Evolutionary conservation across 2,329 filamentous ascomycete genomes (phyloP).

Genomic region (Neonectria neomacrospora): DNA sequence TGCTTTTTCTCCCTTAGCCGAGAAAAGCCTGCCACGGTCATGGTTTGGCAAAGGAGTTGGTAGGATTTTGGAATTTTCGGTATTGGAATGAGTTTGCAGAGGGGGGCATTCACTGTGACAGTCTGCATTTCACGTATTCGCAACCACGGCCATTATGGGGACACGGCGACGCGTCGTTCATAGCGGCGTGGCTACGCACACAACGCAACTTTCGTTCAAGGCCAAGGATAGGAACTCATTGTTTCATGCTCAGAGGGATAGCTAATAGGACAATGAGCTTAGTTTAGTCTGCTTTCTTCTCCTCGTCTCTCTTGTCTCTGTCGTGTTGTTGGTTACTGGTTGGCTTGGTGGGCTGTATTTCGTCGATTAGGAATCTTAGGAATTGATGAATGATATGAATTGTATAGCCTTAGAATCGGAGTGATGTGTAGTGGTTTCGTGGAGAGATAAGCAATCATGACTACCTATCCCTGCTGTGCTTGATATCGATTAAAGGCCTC

Average conservation of each 20-base stretch:
- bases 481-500: slow-evolving; percentile 2
- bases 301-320: slow-evolving; percentile 8
- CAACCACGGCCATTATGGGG: neutral
- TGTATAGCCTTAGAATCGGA: neutral
- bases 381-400: slow-evolving; percentile 30
- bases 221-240: neutral
- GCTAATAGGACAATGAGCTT: slow-evolving; percentile 11
- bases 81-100: slow-evolving; percentile 3
- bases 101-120: neutral
- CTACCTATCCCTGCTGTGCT: neutral
- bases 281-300: slow-evolving; percentile 3
- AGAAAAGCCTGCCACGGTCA: neutral
- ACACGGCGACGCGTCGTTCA: neutral
- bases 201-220: neutral
- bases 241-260: neutral
- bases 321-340: slow-evolving; percentile 6
- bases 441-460: neutral
- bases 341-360: slow-evolving; percentile 10
- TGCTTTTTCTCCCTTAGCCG: neutral
- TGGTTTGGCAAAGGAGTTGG: slow-evolving; percentile 35
- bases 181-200: neutral
- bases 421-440: neutral
- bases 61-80: slow-evolving; percentile 22
- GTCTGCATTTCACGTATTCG: slow-evolving; percentile 6
- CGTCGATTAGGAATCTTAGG: slow-evolving; percentile 28